Percentiles rank a stretch among this genome's conserved stretches.
Conservation (phyloP, 148 eudicot genomes). For the Camellia granthamiana region DNA sequence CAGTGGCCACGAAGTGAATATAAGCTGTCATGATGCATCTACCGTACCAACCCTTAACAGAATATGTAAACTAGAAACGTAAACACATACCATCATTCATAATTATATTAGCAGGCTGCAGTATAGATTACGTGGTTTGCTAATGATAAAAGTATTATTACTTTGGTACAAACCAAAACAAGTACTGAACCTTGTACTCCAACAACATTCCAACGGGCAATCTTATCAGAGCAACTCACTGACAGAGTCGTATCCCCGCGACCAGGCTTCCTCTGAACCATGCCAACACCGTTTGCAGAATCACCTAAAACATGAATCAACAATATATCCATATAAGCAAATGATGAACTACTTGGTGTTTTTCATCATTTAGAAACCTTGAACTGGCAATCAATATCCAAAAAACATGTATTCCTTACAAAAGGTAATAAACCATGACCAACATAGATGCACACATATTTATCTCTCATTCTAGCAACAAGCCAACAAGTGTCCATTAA, state of each 20-base stretch:
- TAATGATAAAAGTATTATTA: neutral
- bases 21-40: neutral
- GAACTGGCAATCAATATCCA: neutral
- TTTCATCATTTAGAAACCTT: neutral
- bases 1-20: neutral
- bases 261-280: conserved; percentile 94
- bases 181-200: conserved; percentile 76
- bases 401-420: neutral
- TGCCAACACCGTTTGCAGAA: conserved; percentile 36
- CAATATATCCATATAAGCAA: too few species aligned
- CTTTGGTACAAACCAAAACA: neutral
- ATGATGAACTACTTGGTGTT: too few species aligned
- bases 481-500: neutral
- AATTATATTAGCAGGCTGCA: neutral
- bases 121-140: neutral
- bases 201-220: conserved; percentile 92
- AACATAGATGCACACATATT: neutral
- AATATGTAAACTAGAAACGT: neutral
- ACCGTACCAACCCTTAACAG: neutral
- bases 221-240: conserved; percentile 97
- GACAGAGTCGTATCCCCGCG: conserved; percentile 90
- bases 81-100: neutral
- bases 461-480: neutral
- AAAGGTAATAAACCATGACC: neutral
- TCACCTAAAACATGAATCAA: conserved; percentile 29